Percentiles rank a stretch among this genome's conserved stretches.
phyloP scores from a whole-genome alignment of 106 monocot species.

The Ottelia alismoides region DNA sequence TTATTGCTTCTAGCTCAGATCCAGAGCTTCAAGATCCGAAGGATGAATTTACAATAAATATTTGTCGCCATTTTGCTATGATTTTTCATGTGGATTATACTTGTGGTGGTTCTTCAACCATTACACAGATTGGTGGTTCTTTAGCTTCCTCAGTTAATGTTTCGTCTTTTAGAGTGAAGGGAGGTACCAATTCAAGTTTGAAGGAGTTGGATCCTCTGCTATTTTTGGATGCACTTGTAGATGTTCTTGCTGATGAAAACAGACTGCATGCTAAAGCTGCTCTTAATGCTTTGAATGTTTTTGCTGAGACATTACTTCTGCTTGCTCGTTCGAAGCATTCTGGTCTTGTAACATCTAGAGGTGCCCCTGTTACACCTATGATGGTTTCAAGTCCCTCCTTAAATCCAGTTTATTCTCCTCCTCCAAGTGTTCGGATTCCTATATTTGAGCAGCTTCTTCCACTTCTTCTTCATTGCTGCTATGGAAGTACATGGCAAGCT shows the following conservation, averaged over 20 bases:
- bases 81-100: constrained; percentile 87
- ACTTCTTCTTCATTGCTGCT: constrained; percentile 92
- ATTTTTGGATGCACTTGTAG: constrained; percentile 94
- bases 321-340: constrained; percentile 76
- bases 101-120: constrained; percentile 25
- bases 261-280: constrained; percentile 79
- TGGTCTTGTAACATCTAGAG: constrained; percentile 45
- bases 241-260: constrained; percentile 84
- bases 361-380: constrained; percentile 86
- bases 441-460: constrained; percentile 96
- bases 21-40: constrained; percentile 57
- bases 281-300: constrained; percentile 55
- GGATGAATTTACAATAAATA: constrained; percentile 72
- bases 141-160: constrained; percentile 22
- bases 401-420: constrained; percentile 88
- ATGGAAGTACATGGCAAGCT: constrained; percentile 96
- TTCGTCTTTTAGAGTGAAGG: constrained; percentile 36
- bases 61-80: constrained; percentile 97
- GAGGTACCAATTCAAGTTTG: constrained; percentile 43
- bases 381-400: constrained; percentile 91
- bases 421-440: constrained; percentile 67
- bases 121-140: constrained; percentile 42
- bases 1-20: constrained; percentile 62
- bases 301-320: constrained; percentile 82
- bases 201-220: constrained; percentile 91